Conservation (phyloP, 2,329 filamentous ascomycete genomes). For the Cladobotryum protrusum region DNA sequence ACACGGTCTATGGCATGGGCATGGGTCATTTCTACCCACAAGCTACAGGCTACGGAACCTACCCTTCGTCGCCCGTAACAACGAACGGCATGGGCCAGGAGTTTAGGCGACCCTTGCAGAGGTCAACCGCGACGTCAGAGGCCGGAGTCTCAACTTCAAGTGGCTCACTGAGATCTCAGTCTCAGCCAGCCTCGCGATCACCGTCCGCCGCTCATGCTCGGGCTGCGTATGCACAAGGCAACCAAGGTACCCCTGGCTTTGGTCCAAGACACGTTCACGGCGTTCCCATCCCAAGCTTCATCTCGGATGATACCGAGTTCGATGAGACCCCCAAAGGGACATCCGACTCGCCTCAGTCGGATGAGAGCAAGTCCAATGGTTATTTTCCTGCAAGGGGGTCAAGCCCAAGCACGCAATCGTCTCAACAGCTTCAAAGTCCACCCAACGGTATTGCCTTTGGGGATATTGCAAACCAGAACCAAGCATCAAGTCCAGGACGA, state of each 20-base stretch:
- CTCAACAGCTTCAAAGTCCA: slow-evolving; percentile 17
- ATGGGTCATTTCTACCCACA: slow-evolving; percentile 44
- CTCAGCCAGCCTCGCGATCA: slow-evolving; percentile 55
- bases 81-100: slow-evolving; percentile 40
- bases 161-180: slow-evolving; percentile 57
- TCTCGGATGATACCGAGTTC: slow-evolving; percentile 46
- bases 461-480: slow-evolving; percentile 36
- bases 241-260: slow-evolving; percentile 29
- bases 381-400: slow-evolving; percentile 21
- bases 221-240: slow-evolving; percentile 20
- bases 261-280: slow-evolving; percentile 41
- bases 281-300: slow-evolving; percentile 48
- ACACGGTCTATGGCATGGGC: slow-evolving; percentile 41
- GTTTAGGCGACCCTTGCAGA: slow-evolving; percentile 51
- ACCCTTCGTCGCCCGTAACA: slow-evolving; percentile 51
- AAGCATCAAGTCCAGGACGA: slow-evolving; percentile 30
- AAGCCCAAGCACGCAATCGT: slow-evolving; percentile 20
- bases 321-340: slow-evolving; percentile 38
- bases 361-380: slow-evolving; percentile 33
- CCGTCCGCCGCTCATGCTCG: slow-evolving; percentile 23
- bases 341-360: slow-evolving; percentile 42
- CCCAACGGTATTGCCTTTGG: slow-evolving; percentile 41
- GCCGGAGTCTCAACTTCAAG: slow-evolving; percentile 40
- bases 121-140: slow-evolving; percentile 46
- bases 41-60: slow-evolving; percentile 41